Conservation (phyloP, 495 filamentous ascomycete species). For the Lophiotrema nucula region DNA sequence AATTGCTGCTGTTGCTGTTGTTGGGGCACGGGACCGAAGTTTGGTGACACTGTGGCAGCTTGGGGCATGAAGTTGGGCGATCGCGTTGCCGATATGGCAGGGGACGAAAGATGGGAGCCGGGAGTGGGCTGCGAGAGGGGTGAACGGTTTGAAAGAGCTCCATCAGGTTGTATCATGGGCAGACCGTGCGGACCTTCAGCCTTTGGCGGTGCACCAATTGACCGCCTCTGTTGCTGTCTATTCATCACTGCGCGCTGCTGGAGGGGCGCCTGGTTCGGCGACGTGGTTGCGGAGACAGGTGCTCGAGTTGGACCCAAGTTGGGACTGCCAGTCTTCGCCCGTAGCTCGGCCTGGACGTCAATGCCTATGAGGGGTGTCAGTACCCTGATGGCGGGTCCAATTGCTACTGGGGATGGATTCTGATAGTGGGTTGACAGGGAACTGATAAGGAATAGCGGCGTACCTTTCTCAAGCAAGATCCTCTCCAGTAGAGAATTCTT, state of each 20-base stretch:
- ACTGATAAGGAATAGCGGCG: conserved; percentile 10
- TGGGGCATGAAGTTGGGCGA: conserved; percentile 71
- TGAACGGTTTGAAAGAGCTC: conserved; percentile 40
- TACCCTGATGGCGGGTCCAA: neutral
- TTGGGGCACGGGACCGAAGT: conserved; percentile 58
- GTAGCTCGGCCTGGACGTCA: conserved; percentile 94
- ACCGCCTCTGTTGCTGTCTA: conserved; percentile 65
- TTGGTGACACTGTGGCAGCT: conserved; percentile 63
- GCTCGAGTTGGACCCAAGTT: conserved; percentile 61
- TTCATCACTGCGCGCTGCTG: conserved; percentile 72
- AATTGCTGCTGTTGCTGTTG: conserved; percentile 46
- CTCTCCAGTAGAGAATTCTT: conserved; percentile 96
- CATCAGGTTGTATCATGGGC: conserved; percentile 36
- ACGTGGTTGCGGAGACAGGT: conserved; percentile 59
- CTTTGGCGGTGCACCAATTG: conserved; percentile 64
- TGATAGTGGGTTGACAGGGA: neutral
- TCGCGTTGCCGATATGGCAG: conserved; percentile 57
- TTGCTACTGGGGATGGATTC: neutral
- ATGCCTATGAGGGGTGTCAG: conserved; percentile 63
- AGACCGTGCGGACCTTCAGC: conserved; percentile 37
- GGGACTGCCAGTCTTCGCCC: conserved; percentile 78
- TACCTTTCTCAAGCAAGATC: conserved; percentile 94
- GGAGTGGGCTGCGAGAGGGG: conserved; percentile 74
- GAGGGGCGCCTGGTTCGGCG: conserved; percentile 58
- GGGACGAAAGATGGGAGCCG: conserved; percentile 78